These are phyloP conservation scores for Collybia mongolica DNA, from an alignment of 768 basidiomycete genomes.

Conservation along the genomic window DNA sequence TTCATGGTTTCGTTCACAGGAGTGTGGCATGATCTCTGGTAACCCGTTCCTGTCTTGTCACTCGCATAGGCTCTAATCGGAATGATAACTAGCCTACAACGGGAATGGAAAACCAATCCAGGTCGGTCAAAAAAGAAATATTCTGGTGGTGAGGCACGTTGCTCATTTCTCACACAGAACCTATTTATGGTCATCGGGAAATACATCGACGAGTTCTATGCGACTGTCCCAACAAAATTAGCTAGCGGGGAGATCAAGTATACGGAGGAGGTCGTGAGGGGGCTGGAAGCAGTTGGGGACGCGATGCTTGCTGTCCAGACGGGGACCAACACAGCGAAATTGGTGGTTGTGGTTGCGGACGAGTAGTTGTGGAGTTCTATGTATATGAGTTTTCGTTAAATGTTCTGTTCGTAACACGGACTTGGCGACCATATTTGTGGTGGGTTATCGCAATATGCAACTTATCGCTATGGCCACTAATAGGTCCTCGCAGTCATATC, in stretches of 20 bases:
- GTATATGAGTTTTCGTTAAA: no score
- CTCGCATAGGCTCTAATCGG: no score
- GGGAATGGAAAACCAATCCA: constrained; percentile 23
- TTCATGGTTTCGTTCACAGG: constrained; percentile 16
- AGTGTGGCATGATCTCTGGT: constrained; percentile 41
- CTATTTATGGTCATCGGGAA: constrained; percentile 36
- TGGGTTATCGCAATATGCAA: no score
- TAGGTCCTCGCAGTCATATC: no score
- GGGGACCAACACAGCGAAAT: constrained; percentile 33
- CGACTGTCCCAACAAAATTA: constrained; percentile 36
- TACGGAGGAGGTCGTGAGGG: constrained; percentile 41
- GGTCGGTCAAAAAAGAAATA: constrained; percentile 15
- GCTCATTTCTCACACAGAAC: constrained; percentile 28
- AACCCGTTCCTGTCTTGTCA: background rate
- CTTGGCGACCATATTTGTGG: no score
- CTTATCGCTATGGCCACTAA: no score
- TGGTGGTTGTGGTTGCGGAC: constrained; percentile 32
- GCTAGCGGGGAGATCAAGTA: constrained; percentile 47
- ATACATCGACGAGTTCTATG: constrained; percentile 40
- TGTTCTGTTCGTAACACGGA: no score
- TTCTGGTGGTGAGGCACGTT: background rate
- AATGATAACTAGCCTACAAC: constrained; percentile 39
- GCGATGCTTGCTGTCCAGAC: constrained; percentile 30
- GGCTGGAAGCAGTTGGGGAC: constrained; percentile 40
- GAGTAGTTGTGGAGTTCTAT: constrained; percentile 9